Evolutionary conservation across 2,329 filamentous ascomycete genomes (phyloP).

Genomic region (Stagonosporopsis chrysanthemi): DNA sequence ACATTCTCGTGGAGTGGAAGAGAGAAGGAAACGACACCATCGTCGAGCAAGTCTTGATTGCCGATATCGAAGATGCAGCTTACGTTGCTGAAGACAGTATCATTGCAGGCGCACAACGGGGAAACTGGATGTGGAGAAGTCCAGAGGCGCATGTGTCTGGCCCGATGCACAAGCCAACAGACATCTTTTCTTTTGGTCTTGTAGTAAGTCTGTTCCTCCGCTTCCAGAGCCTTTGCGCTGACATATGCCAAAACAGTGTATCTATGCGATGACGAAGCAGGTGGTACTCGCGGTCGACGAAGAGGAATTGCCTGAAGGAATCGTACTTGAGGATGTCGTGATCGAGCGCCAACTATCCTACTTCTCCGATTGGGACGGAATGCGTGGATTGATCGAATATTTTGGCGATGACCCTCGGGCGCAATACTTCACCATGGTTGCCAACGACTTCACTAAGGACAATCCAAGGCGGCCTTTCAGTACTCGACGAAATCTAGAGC

Average conservation of each 20-base stretch:
- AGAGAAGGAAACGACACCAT: constrained; percentile 38
- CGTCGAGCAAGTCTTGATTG: constrained; percentile 51
- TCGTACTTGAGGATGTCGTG: background rate
- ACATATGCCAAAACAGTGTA: background rate
- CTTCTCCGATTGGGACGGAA: constrained; percentile 54
- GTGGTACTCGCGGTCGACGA: background rate
- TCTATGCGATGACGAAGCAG: background rate
- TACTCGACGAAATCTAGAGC: constrained; percentile 14
- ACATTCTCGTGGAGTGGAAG: constrained; percentile 54
- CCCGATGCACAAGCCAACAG: constrained; percentile 50
- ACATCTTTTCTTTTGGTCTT: constrained; percentile 56
- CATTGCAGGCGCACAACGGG: constrained; percentile 49
- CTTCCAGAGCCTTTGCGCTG: no score
- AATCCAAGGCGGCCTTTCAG: constrained; percentile 53
- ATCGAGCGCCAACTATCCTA: constrained; percentile 58
- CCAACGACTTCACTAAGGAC: constrained; percentile 51
- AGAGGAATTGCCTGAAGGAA: background rate
- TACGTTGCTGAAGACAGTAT: constrained; percentile 49
- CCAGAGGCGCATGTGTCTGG: constrained; percentile 55
- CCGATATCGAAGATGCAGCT: constrained; percentile 53
- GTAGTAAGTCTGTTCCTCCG: constrained; percentile 44
- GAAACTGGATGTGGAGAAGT: constrained; percentile 57
- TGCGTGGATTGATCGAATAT: background rate
- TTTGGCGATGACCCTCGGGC: constrained; percentile 42
- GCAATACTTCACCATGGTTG: constrained; percentile 41